A percentile compares a stretch with the other conserved stretches of the same genome.
These are phyloP conservation scores for Mariannaea sp. DNA, from an alignment of 2,329 filamentous ascomycete genomes.

Conservation along the genomic window DNA sequence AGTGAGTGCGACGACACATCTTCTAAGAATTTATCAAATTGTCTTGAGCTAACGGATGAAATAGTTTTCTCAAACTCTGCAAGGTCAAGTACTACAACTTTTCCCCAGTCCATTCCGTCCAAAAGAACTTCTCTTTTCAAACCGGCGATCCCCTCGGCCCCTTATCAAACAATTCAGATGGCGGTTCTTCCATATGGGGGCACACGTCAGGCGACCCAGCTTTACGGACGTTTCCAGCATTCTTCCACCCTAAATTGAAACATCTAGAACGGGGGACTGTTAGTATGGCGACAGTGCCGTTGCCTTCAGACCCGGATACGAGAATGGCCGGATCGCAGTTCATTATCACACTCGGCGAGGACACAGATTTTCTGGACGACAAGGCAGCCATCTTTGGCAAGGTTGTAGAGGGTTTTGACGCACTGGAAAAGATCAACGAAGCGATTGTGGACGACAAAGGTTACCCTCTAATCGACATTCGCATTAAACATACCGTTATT, in stretches of 20 bases:
- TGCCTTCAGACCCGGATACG: conserved; percentile 75
- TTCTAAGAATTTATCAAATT: conserved; percentile 20
- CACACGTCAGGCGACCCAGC: conserved; percentile 68
- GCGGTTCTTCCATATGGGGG: conserved; percentile 92
- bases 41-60: conserved; percentile 48
- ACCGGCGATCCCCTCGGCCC: conserved; percentile 93
- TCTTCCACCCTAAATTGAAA: conserved; percentile 85
- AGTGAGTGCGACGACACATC: conserved; percentile 65
- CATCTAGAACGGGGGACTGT: conserved; percentile 90
- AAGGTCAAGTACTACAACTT: conserved; percentile 99
- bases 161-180: conserved; percentile 82
- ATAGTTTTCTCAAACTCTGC: conserved; percentile 95
- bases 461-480: conserved; percentile 89
- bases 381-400: conserved; percentile 95
- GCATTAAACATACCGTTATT: conserved; percentile 89
- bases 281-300: conserved; percentile 92
- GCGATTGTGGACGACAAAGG: conserved; percentile 87
- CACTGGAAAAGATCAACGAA: conserved; percentile 88
- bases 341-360: conserved; percentile 86
- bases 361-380: conserved; percentile 87
- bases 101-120: conserved; percentile 86
- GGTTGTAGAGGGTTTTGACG: conserved; percentile 94
- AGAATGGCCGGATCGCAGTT: conserved; percentile 90
- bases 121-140: conserved; percentile 95
- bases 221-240: conserved; percentile 79